These are phyloP conservation scores for Comarum palustre DNA, from an alignment of 306 rosid species.

Conservation along the genomic window DNA sequence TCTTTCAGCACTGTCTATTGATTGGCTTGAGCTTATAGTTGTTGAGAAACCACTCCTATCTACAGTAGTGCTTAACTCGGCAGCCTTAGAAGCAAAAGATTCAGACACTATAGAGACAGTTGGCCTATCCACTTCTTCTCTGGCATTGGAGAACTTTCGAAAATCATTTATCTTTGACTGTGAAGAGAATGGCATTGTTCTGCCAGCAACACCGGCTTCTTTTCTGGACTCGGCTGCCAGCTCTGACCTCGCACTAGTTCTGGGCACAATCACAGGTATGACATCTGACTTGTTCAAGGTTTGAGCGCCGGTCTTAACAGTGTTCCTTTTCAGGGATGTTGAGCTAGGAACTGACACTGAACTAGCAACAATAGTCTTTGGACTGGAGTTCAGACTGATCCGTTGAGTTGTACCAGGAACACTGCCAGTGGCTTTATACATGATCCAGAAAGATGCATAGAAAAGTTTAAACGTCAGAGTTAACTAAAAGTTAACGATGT, in stretches of 20 bases:
- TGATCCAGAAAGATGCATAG: conserved; percentile 31
- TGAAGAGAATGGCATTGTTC: conserved; percentile 57
- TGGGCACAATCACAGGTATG: conserved; percentile 86
- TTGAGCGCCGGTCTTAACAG: conserved; percentile 51
- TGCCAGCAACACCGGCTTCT: conserved; percentile 65
- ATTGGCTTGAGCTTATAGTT: conserved; percentile 54
- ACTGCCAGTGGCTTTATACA: conserved; percentile 85
- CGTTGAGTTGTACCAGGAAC: conserved; percentile 88
- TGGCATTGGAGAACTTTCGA: conserved; percentile 46
- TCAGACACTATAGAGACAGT: conserved; percentile 50
- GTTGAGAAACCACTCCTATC: conserved; percentile 58
- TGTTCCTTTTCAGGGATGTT: conserved; percentile 58
- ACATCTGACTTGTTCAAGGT: conserved; percentile 64
- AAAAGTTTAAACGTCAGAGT: conserved; percentile 29
- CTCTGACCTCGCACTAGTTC: conserved; percentile 68
- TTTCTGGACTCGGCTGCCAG: conserved; percentile 68
- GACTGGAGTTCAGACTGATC: conserved; percentile 58
- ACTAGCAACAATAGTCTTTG: conserved; percentile 58
- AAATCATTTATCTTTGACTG: conserved; percentile 67
- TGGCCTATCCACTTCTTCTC: conserved; percentile 76
- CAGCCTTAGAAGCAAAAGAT: conserved; percentile 46
- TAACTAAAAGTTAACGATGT: conserved; percentile 6
- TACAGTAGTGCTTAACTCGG: conserved; percentile 43
- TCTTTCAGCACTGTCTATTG: conserved; percentile 43
- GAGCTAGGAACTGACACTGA: conserved; percentile 54